These are phyloP conservation scores for Pseudogymnoascus sp. DNA, from an alignment of 2,329 filamentous ascomycete species.

Conservation along the genomic window DNA sequence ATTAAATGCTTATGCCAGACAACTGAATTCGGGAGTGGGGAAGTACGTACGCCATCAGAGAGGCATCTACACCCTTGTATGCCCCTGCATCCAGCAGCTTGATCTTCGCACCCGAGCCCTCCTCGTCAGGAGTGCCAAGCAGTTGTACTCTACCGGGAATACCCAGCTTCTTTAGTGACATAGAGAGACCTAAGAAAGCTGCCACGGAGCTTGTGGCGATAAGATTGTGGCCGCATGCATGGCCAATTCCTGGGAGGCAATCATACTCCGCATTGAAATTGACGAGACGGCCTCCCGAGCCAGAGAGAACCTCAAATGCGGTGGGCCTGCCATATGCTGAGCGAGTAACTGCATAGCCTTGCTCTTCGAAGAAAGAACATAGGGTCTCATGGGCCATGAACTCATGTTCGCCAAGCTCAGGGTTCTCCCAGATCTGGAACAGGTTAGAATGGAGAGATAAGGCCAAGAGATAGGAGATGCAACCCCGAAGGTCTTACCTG, in stretches of 20 bases:
- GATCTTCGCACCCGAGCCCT: constrained; percentile 34
- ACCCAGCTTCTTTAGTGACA: constrained; percentile 8
- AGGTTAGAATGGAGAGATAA: constrained; percentile 4
- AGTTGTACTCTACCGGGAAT: constrained; percentile 16
- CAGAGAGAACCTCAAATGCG: constrained; percentile 42
- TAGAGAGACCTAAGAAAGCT: constrained; percentile 29
- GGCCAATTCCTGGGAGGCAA: constrained; percentile 33
- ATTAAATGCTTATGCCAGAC: neutral
- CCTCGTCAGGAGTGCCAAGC: constrained; percentile 36
- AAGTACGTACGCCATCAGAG: constrained; percentile 34
- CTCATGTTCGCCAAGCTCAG: constrained; percentile 41
- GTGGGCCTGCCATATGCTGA: constrained; percentile 44
- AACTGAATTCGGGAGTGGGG: neutral
- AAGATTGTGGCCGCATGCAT: constrained; percentile 39
- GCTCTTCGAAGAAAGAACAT: constrained; percentile 37
- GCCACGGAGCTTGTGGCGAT: constrained; percentile 34
- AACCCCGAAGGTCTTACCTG: neutral
- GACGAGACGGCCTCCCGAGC: constrained; percentile 36
- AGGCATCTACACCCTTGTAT: constrained; percentile 33
- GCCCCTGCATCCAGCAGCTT: constrained; percentile 37
- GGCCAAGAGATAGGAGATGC: neutral
- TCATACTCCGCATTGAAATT: constrained; percentile 34
- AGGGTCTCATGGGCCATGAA: constrained; percentile 41
- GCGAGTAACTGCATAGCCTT: constrained; percentile 42
- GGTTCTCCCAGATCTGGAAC: constrained; percentile 40